These are phyloP conservation scores for Melampsora larici-populina DNA, from an alignment of 1,284 basidiomycete genomes.

Conservation along the genomic window DNA sequence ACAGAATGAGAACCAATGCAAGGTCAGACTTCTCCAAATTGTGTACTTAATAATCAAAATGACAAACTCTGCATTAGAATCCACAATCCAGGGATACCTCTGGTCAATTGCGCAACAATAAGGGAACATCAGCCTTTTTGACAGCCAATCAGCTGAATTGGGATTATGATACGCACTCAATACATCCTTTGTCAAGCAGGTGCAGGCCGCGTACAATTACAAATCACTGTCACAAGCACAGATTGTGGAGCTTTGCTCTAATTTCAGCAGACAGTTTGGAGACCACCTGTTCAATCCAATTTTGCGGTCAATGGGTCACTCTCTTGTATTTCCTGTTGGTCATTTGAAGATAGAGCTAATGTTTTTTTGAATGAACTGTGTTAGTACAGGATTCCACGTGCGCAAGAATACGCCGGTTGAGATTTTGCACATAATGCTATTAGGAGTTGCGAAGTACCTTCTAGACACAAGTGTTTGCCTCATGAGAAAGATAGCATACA, in stretches of 20 bases:
- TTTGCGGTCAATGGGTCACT: neutral
- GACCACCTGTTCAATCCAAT: too few species aligned
- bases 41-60: too few species aligned
- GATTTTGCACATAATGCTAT: conserved; percentile 54
- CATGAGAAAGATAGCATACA: conserved; percentile 46
- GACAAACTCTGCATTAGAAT: too few species aligned
- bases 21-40: too few species aligned
- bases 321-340: too few species aligned
- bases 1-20: too few species aligned
- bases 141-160: neutral
- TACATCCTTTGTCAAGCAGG: neutral
- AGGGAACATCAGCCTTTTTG: too few species aligned
- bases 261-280: neutral
- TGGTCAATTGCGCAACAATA: too few species aligned
- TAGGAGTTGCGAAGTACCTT: too few species aligned
- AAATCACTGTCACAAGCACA: neutral
- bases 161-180: neutral
- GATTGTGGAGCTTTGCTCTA: neutral
- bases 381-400: conserved; percentile 51
- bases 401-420: conserved; percentile 55
- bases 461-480: conserved; percentile 52
- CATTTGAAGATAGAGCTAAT: neutral
- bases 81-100: too few species aligned
- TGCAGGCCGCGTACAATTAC: neutral
- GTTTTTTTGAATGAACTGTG: too few species aligned